These are phyloP conservation scores for Garcia nutans DNA, from an alignment of 345 rosid species.

Conservation along the genomic window DNA sequence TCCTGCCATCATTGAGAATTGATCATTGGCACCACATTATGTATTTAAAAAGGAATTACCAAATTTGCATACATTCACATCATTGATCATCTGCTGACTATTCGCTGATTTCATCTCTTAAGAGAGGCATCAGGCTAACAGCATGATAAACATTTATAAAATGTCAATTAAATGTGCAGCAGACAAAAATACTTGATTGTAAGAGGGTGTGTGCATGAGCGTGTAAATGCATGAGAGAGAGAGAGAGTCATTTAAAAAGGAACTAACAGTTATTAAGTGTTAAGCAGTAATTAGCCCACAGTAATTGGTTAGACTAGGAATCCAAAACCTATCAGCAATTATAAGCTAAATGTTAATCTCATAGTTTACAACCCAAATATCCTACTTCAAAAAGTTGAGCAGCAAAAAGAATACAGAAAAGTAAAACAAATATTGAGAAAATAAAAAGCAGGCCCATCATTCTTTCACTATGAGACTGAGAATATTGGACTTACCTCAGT, in stretches of 20 bases:
- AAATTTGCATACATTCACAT: not conserved
- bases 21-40: conserved; percentile 22
- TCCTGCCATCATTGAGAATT: conserved; percentile 58
- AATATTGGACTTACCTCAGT: conserved; percentile 67
- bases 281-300: no score
- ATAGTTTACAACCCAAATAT: not conserved
- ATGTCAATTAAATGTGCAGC: not conserved
- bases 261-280: not conserved
- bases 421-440: not conserved
- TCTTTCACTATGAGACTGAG: not conserved
- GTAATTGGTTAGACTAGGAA: not conserved
- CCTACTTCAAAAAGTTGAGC: not conserved
- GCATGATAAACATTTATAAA: not conserved
- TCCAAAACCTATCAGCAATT: not conserved
- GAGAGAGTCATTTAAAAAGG: not conserved
- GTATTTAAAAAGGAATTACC: not conserved
- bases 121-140: no score
- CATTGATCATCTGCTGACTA: not conserved
- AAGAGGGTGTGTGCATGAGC: not conserved
- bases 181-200: no score
- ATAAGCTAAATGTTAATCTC: not conserved
- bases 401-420: not conserved
- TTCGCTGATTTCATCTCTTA: not conserved
- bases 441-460: not conserved
- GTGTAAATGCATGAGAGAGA: not conserved